These are phyloP conservation scores for Stylonectria norvegica DNA, from an alignment of 2,329 filamentous ascomycete species.

Conservation along the genomic window DNA sequence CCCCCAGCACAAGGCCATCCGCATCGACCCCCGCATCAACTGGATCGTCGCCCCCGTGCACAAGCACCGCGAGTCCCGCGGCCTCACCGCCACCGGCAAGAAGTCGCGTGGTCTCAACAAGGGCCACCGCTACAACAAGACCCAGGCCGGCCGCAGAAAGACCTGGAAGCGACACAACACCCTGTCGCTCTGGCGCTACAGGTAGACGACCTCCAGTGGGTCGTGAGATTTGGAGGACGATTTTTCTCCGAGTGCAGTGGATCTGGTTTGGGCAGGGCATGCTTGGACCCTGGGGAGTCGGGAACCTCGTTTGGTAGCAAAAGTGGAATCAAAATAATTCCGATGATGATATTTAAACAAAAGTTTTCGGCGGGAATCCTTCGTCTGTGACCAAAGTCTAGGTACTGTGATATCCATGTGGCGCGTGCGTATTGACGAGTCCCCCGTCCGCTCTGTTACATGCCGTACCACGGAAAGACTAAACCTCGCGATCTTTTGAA, in stretches of 20 bases:
- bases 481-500: no score
- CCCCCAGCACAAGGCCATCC: slow-evolving; percentile 99
- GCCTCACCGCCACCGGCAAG: slow-evolving; percentile 98
- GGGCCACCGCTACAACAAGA: slow-evolving; percentile 99
- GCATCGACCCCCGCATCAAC: slow-evolving; percentile 98
- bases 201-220: slow-evolving; percentile 53
- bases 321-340: slow-evolving; percentile 32
- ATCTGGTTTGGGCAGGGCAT: slow-evolving; percentile 32
- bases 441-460: no score
- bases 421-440: no score
- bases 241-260: slow-evolving; percentile 22
- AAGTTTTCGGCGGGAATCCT: slow-evolving; percentile 19
- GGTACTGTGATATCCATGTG: no score
- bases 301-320: slow-evolving; percentile 30
- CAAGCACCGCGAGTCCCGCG: slow-evolving; percentile 99
- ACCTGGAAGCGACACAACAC: slow-evolving; percentile 99
- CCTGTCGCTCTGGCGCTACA: slow-evolving; percentile 97
- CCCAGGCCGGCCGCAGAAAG: slow-evolving; percentile 93
- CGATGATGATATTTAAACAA: slow-evolving; percentile 25
- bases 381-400: no score
- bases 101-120: slow-evolving; percentile 99
- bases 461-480: no score
- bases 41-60: slow-evolving; percentile 99
- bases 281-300: slow-evolving; percentile 32
- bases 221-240: slow-evolving; percentile 16